Percentiles rank a stretch among this genome's conserved stretches.
Evolutionary conservation across 2,329 filamentous ascomycete genomes (phyloP).

Genomic region (Trichocomaceae sp.): DNA sequence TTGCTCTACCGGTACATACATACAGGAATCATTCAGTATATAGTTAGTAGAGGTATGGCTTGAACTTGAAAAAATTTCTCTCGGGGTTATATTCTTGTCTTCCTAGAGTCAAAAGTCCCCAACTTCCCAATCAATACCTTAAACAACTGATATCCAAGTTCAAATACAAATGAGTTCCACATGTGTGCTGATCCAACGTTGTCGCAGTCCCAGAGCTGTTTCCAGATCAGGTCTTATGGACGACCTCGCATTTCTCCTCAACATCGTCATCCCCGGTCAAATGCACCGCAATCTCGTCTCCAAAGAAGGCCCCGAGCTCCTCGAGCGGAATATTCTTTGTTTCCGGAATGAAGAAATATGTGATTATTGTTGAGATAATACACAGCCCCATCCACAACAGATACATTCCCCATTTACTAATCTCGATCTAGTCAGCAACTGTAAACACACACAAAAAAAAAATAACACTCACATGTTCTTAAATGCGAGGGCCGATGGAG

Average conservation of each 20-base stretch:
- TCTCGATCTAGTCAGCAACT: background rate
- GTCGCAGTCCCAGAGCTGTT: background rate
- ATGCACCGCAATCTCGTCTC: background rate
- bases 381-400: background rate
- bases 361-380: background rate
- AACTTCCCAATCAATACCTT: background rate
- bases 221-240: background rate
- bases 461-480: background rate
- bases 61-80: too few species aligned
- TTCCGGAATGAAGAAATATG: background rate
- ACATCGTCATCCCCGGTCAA: background rate
- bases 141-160: background rate
- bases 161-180: background rate
- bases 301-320: background rate
- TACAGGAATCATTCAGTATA: too few species aligned
- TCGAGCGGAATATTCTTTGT: background rate
- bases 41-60: too few species aligned
- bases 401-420: background rate
- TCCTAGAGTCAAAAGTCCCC: background rate
- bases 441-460: background rate
- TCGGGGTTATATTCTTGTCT: background rate
- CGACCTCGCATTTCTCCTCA: background rate
- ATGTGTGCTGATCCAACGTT: background rate
- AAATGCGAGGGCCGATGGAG: background rate
- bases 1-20: too few species aligned